A percentile compares a stretch with the other conserved stretches of the same genome.
These are phyloP conservation scores for Pseudogymnoascus sp. DNA, from an alignment of 2,329 filamentous ascomycete genomes.

Conservation along the genomic window DNA sequence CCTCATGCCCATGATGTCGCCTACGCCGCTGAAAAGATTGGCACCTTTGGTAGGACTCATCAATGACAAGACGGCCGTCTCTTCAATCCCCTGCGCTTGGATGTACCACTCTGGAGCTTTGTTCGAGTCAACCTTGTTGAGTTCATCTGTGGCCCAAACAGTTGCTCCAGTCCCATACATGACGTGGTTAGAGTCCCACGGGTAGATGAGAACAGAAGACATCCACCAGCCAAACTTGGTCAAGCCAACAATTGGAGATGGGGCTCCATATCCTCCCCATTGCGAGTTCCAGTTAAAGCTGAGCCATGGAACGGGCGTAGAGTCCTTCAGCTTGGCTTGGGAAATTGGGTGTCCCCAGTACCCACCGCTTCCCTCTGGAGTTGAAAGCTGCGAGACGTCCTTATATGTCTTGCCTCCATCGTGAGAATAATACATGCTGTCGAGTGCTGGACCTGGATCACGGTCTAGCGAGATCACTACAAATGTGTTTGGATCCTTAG, in stretches of 20 bases:
- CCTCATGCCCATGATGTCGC: conserved; percentile 21
- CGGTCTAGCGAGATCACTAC: conserved; percentile 15
- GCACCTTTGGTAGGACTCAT: conserved; percentile 16
- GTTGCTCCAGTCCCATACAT: background rate
- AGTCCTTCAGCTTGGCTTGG: conserved; percentile 14
- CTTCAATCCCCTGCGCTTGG: conserved; percentile 22
- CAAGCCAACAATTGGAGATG: conserved; percentile 16
- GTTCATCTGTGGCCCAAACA: background rate
- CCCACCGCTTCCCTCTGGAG: conserved; percentile 10
- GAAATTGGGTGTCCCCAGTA: conserved; percentile 16
- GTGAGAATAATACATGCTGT: conserved; percentile 14
- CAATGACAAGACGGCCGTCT: conserved; percentile 18
- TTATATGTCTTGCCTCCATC: conserved; percentile 14
- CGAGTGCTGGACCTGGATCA: conserved; percentile 14
- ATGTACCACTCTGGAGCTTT: conserved; percentile 13
- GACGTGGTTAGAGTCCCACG: background rate
- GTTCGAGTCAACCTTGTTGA: conserved; percentile 11
- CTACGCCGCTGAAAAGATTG: conserved; percentile 19
- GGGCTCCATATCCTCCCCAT: conserved; percentile 16
- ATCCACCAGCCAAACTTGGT: conserved; percentile 7
- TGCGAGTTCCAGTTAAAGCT: conserved; percentile 13
- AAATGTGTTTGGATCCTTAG: conserved; percentile 14
- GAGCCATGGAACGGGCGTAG: conserved; percentile 14
- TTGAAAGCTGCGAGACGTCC: conserved; percentile 13
- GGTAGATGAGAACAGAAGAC: conserved; percentile 1